Conservation (phyloP, 345 rosid species). For the Populus davidiana region DNA sequence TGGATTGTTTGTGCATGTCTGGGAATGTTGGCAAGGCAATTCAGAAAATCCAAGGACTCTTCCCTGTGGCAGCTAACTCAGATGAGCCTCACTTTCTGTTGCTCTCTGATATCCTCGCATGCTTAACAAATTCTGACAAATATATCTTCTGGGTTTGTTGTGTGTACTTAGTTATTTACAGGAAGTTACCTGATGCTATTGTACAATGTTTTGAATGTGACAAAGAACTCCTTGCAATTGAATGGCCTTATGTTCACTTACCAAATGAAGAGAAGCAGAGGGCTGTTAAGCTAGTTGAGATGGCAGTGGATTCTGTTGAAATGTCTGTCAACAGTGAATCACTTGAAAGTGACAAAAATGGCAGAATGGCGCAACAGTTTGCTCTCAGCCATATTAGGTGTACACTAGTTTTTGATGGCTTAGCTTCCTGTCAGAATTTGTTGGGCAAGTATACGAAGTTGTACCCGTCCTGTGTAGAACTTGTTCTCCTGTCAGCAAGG, state of each 20-base stretch:
- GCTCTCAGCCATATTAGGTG: conserved; percentile 63
- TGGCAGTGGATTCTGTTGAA: conserved; percentile 42
- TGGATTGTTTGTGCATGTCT: conserved; percentile 71
- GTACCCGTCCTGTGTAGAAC: conserved; percentile 66
- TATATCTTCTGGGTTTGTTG: conserved; percentile 98
- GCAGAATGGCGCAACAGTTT: conserved; percentile 46
- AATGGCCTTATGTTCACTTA: conserved; percentile 69
- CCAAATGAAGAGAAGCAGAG: conserved; percentile 49
- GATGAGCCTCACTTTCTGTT: conserved; percentile 57
- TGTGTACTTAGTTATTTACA: conserved; percentile 94
- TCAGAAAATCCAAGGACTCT: conserved; percentile 45
- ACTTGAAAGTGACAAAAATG: conserved; percentile 21
- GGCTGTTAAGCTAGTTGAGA: conserved; percentile 50
- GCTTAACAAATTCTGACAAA: conserved; percentile 87
- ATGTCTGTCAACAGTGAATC: conserved; percentile 25
- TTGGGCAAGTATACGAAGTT: conserved; percentile 50
- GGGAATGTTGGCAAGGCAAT: conserved; percentile 65
- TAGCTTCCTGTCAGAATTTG: conserved; percentile 42
- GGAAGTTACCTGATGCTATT: conserved; percentile 82
- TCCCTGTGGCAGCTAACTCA: conserved; percentile 42
- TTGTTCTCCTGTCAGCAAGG: conserved; percentile 60
- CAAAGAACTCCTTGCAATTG: conserved; percentile 62
- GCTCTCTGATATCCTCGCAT: conserved; percentile 74
- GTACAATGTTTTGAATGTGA: conserved; percentile 67
- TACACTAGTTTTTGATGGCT: conserved; percentile 50